Base-by-base conservation (phyloP, 2,329 filamentous ascomycete genomes). In the Cladosporium sp. region DNA sequence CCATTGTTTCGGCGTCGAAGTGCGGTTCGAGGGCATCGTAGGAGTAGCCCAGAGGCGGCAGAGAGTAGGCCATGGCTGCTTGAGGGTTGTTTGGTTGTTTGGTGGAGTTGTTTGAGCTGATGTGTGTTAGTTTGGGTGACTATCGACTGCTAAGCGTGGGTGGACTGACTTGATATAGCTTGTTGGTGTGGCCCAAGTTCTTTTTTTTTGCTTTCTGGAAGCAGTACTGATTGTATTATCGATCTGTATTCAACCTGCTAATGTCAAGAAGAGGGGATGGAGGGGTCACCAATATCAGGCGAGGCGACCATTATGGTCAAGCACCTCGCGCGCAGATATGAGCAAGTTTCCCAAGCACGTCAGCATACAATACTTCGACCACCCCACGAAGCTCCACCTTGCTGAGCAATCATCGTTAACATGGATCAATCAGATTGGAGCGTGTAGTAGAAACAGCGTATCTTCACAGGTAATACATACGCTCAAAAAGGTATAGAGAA, bases 1-100 rank as follows among this genome's bases (percentile, higher is more conserved):
- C 87, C 91, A 93, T 93, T 77, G 92, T 93, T 76, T 92, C 86
- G 71, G 82, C 83, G 36, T 89, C 91, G 80, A 93, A 92, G 79
- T 88, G 85, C 11, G 89, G 89, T 77, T 91, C 89, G 58, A 91
- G 82, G 36, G 89, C 89, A 87, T 90, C 72, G 68, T 74, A 75
- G 51, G 30, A 63, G 66, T 76, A 75, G 67, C 68, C 68, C 21
- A 76, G 69, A 25, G 67, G 67, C 13, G 73, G 74, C 2, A 76
- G 69, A 16, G 71, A 71, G 70, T 73, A 76, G 32, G 73, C 49
- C 60, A 63, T 63, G 25, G 13, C 58, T 68, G 71, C 68, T 48
- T 67, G 65, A n/a, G 58, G 46, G 28, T 57, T 56, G 23, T 62
- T 28, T 39, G 26, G 30, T 39, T 43, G 21, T 60, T 60, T 36